These are phyloP conservation scores for Dillenia turbinata DNA, from an alignment of 164 flowering plant species.

Conservation along the genomic window DNA sequence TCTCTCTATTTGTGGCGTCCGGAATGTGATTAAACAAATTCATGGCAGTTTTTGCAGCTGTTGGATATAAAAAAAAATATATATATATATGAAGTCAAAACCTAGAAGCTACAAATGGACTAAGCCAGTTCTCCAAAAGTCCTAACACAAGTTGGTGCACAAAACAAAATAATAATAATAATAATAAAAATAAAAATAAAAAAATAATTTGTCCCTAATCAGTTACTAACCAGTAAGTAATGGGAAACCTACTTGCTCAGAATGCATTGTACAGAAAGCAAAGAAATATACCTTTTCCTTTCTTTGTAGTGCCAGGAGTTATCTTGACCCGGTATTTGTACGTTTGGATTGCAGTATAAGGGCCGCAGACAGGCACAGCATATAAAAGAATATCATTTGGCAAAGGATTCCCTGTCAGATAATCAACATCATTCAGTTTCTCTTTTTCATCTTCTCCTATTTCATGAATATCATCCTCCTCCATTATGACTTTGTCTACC, in stretches of 20 bases:
- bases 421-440: slow-evolving; percentile 80
- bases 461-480: slow-evolving; percentile 92
- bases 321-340: slow-evolving; percentile 91
- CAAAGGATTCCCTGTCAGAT: slow-evolving; percentile 87
- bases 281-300: slow-evolving; percentile 74
- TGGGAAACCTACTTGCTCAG: neutral
- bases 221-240: neutral
- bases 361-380: slow-evolving; percentile 97
- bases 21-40: slow-evolving; percentile 82
- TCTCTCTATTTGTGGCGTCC: slow-evolving; percentile 77
- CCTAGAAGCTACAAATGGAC: neutral
- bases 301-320: slow-evolving; percentile 83
- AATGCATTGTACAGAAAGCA: neutral
- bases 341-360: slow-evolving; percentile 76
- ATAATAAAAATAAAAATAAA: neutral
- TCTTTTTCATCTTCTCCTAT: slow-evolving; percentile 87
- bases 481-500: slow-evolving; percentile 59
- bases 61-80: slow-evolving; percentile 12
- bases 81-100: neutral
- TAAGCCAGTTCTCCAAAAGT: neutral
- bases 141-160: no score
- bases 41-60: slow-evolving; percentile 92
- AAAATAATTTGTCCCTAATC: neutral
- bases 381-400: slow-evolving; percentile 80
- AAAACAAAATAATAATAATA: neutral